Conservation (phyloP, 345 rosid species). For the Physaria fendleri region DNA sequence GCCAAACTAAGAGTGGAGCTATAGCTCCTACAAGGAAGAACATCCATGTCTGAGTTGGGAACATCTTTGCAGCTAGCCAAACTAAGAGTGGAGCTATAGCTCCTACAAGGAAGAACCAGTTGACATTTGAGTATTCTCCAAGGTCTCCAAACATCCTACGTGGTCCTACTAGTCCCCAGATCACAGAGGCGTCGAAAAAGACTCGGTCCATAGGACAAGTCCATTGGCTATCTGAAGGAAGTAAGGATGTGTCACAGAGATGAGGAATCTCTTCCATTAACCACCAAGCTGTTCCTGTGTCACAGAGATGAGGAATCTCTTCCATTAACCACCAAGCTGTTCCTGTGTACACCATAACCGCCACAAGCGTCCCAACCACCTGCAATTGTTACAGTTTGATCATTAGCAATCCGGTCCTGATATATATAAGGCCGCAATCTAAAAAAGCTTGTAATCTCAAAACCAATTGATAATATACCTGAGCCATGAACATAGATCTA, state of each 20-base stretch:
- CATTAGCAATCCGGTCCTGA: not conserved
- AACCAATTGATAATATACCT: constrained; percentile 21
- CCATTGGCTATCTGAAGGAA: constrained; percentile 66
- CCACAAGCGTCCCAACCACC: constrained; percentile 60
- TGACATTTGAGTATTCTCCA: constrained; percentile 54
- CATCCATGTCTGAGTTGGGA: constrained; percentile 61
- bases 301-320: constrained; percentile 58
- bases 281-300: constrained; percentile 77
- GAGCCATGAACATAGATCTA: constrained; percentile 77
- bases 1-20: constrained; percentile 59
- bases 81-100: constrained; percentile 56
- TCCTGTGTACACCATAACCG: constrained; percentile 45
- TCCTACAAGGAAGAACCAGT: constrained; percentile 69
- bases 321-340: constrained; percentile 94
- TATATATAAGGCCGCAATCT: too few relatives aligned
- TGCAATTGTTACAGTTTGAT: constrained; percentile 20
- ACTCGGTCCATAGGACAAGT: constrained; percentile 63
- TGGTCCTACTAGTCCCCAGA: constrained; percentile 87
- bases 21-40: constrained; percentile 62
- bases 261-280: constrained; percentile 61
- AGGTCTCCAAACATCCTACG: constrained; percentile 64
- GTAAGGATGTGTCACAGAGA: constrained; percentile 47
- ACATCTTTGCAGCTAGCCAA: constrained; percentile 61
- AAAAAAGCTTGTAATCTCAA: too few relatives aligned
- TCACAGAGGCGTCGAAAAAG: constrained; percentile 72